Evolutionary conservation across 2,329 filamentous ascomycete genomes (phyloP), one percentile per base, ranked within the genome.

Genomic region (Fusarium compactum): DNA sequence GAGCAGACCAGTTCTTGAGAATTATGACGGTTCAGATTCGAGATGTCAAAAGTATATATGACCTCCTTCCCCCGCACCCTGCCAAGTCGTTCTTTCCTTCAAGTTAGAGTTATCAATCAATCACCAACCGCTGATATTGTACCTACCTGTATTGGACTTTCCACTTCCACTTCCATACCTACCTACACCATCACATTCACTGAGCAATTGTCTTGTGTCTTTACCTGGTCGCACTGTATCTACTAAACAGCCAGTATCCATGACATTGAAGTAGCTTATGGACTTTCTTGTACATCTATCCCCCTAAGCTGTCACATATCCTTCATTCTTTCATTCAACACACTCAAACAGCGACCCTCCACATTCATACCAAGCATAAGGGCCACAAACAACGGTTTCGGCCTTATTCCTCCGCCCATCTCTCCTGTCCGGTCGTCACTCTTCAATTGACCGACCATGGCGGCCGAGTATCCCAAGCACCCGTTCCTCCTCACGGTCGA

Each of bases 401-500:
- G 18, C n/a, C 47, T 38, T 29, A 47, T 41, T 20, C 52, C 29
- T 50, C 41, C 43, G 25, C 32, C 40, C 32, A 38, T 46, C n/a
- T 20, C 46, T 43, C 48, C 55, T 34, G 32, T 55, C 48, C 52
- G 59, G 62, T 64, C 62, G 45, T 51, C 32, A 24, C 43, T 30
- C 25, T 27, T 18, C 18, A 53, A 58, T 48, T 41, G 64, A 53
- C 70, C 60, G 71, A 74, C 69, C 65, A 85, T 85, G 83, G 78
- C 82, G 82, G 78, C 82, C 71, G 82, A 83, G 58, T 87, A 85
- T 69, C 79, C 84, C 58, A 83, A 82, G 55, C 88, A 89, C 74
- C 87, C 89, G 29, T 90, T 89, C 75, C 85, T 90, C 63, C 85
- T 93, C 52, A 78, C 86, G 24, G 84, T 87, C 72, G 82, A 87